A percentile compares a stretch with the other conserved stretches of the same genome.
These are phyloP conservation scores for Rhynchosporium agropyri DNA, from an alignment of 2,329 filamentous ascomycete genomes.

Conservation along the genomic window DNA sequence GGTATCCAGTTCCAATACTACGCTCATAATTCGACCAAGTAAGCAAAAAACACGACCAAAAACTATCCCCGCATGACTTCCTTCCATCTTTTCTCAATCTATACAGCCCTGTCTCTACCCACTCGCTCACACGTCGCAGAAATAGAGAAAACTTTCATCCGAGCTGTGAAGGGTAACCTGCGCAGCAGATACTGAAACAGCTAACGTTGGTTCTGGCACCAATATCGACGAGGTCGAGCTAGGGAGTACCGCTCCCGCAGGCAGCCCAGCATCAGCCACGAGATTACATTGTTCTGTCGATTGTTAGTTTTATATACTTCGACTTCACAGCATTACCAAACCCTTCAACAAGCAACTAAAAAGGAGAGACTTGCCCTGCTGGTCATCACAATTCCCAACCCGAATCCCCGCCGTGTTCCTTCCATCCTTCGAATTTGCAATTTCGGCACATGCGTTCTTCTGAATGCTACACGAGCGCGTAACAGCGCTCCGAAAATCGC, in stretches of 20 bases:
- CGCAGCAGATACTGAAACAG: constrained; percentile 1
- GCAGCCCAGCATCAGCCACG: neutral
- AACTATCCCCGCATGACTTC: neutral
- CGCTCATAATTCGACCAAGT: neutral
- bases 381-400: constrained; percentile 29
- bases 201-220: neutral
- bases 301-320: neutral
- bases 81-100: neutral
- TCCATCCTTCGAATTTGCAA: constrained; percentile 24
- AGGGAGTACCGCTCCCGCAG: neutral
- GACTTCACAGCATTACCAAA: neutral
- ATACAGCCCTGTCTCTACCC: neutral
- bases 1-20: constrained; percentile 11
- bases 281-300: constrained; percentile 9
- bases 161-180: constrained; percentile 23
- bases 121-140: constrained; percentile 22
- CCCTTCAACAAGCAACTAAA: neutral
- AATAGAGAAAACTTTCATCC: constrained; percentile 26
- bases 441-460: constrained; percentile 26
- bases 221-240: neutral
- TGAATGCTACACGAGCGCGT: constrained; percentile 27
- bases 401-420: constrained; percentile 24
- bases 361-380: constrained; percentile 23
- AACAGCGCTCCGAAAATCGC: constrained; percentile 23
- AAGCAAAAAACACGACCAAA: no score